These are phyloP conservation scores for Podospora pseudopauciseta DNA, from an alignment of 495 filamentous ascomycete species.

Conservation along the genomic window DNA sequence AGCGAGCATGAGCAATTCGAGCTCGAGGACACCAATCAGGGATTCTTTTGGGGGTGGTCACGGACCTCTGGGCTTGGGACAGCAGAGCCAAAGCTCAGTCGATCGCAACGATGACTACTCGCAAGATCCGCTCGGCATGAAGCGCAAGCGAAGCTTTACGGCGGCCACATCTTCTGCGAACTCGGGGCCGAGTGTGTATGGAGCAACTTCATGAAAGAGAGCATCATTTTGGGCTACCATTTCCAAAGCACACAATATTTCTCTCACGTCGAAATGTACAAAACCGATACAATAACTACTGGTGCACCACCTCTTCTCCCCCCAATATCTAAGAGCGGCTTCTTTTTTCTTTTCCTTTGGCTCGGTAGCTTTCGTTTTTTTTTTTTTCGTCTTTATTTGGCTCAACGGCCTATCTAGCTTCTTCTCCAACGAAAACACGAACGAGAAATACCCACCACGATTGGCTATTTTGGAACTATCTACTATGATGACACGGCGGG, in stretches of 20 bases:
- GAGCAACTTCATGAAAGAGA: conserved; percentile 25
- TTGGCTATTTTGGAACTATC: neutral
- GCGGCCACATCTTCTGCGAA: conserved; percentile 22
- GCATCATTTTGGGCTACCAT: neutral
- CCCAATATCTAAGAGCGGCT: neutral
- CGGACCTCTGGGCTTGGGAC: conserved; percentile 29
- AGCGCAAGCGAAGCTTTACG: conserved; percentile 50
- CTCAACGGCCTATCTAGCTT: neutral
- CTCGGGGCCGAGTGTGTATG: conserved; percentile 26
- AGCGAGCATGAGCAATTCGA: conserved; percentile 40
- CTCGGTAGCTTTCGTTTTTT: neutral
- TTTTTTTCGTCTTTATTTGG: neutral
- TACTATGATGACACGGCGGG: neutral
- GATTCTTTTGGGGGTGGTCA: conserved; percentile 42
- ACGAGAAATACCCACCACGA: neutral
- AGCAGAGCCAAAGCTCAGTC: conserved; percentile 36
- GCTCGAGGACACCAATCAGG: conserved; percentile 43
- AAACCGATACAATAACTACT: neutral
- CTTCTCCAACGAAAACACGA: neutral
- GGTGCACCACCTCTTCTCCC: neutral
- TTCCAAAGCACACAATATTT: neutral
- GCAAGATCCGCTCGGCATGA: conserved; percentile 42
- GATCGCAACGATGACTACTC: conserved; percentile 39
- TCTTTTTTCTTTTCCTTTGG: neutral
- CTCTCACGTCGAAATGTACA: neutral